Evolutionary conservation across 495 filamentous ascomycete genomes (phyloP).

Genomic region (Neurospora tetrasperma): DNA sequence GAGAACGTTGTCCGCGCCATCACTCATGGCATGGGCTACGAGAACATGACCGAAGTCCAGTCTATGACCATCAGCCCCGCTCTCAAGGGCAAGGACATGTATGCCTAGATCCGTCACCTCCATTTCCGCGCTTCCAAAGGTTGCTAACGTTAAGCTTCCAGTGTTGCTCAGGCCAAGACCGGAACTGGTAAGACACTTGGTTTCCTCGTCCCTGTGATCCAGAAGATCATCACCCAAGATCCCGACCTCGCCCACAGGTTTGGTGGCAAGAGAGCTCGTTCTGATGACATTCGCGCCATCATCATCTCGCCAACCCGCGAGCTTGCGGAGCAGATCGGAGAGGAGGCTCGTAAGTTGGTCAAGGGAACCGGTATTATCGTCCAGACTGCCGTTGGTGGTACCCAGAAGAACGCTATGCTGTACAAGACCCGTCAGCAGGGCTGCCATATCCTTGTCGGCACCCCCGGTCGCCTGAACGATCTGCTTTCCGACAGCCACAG

Average conservation of each 20-base stretch:
- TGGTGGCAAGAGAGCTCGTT: conserved; percentile 20
- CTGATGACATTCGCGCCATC: conserved; percentile 72
- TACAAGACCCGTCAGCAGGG: conserved; percentile 54
- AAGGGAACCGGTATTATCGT: conserved; percentile 58
- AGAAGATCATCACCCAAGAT: conserved; percentile 55
- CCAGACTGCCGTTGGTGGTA: conserved; percentile 85
- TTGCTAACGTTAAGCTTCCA: conserved; percentile 23
- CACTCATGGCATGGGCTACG: conserved; percentile 60
- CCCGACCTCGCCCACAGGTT: conserved; percentile 32
- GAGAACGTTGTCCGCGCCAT: conserved; percentile 55
- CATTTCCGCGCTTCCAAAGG: background rate
- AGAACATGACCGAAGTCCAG: conserved; percentile 92
- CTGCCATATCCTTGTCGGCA: conserved; percentile 84
- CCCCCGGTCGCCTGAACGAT: conserved; percentile 82
- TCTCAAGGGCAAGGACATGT: conserved; percentile 75
- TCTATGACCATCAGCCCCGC: conserved; percentile 66
- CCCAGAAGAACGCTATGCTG: conserved; percentile 56
- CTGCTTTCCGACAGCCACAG: conserved; percentile 59
- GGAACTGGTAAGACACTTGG: conserved; percentile 84
- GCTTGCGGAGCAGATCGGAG: conserved; percentile 87
- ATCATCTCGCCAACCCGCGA: conserved; percentile 93
- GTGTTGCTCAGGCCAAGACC: conserved; percentile 80
- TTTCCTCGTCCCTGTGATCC: conserved; percentile 67
- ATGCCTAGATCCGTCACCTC: conserved; percentile 26
- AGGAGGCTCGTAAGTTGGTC: conserved; percentile 66